A percentile compares a stretch with the other conserved stretches of the same genome.
Evolutionary conservation across 768 basidiomycete genomes (phyloP).

Genomic region (Boletus reticulatus): DNA sequence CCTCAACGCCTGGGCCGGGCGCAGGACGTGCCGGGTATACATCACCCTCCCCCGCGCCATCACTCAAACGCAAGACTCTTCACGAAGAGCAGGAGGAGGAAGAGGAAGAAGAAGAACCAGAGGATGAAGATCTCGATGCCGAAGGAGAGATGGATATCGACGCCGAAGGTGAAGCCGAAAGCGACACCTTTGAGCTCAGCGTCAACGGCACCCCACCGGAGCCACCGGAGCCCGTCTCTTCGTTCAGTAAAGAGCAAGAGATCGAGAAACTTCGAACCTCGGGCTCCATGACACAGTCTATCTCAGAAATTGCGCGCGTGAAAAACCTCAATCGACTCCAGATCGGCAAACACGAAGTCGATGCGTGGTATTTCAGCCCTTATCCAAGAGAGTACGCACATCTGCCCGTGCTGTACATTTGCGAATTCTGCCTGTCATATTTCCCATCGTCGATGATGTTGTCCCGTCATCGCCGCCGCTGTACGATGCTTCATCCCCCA

Average conservation of each 20-base stretch:
- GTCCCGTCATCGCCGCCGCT: conserved; percentile 85
- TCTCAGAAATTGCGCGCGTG: conserved; percentile 96
- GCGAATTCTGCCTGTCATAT: conserved; percentile 97
- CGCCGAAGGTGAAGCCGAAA: conserved; percentile 42
- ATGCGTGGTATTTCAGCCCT: conserved; percentile 99
- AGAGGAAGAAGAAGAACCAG: conserved; percentile 44
- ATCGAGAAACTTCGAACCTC: conserved; percentile 98
- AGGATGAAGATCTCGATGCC: conserved; percentile 42
- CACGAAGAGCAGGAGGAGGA: conserved; percentile 65
- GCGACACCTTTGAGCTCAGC: conserved; percentile 69
- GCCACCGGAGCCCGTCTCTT: conserved; percentile 49
- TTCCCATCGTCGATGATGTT: conserved; percentile 91
- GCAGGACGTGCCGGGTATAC: conserved; percentile 34
- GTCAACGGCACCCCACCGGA: conserved; percentile 46
- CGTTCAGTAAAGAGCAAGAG: conserved; percentile 96
- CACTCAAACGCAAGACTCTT: conserved; percentile 66
- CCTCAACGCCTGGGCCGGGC: conserved; percentile 42
- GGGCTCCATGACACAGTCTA: conserved; percentile 98
- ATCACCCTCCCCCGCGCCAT: conserved; percentile 58
- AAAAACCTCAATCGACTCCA: conserved; percentile 97
- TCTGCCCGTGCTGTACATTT: conserved; percentile 91
- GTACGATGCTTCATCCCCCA: conserved; percentile 89
- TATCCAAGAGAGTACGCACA: conserved; percentile 99
- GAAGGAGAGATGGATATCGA: conserved; percentile 55
- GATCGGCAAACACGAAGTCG: conserved; percentile 95